A percentile compares a stretch with the other conserved stretches of the same genome.
Conservation (phyloP, 495 filamentous ascomycete genomes). For the Penicillium soppii region DNA sequence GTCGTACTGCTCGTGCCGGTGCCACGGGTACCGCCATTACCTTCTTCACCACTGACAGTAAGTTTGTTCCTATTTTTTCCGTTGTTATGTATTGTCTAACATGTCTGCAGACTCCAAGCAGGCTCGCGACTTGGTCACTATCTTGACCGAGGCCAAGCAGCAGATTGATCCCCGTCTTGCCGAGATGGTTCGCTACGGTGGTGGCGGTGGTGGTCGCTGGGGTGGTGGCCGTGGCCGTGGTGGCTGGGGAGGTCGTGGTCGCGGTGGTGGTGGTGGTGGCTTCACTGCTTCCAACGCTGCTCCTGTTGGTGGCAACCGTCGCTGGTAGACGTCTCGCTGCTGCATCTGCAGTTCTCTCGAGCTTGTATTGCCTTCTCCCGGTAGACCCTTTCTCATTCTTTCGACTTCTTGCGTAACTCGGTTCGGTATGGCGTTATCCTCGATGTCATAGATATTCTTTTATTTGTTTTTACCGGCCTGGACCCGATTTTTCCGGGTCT, state of each 20-base stretch:
- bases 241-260: slow-evolving; percentile 54
- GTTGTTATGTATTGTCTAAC: slow-evolving; percentile 23
- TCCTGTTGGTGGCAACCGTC: slow-evolving; percentile 59
- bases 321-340: slow-evolving; percentile 46
- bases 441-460: slow-evolving; percentile 48
- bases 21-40: slow-evolving; percentile 88
- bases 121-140: slow-evolving; percentile 90
- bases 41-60: slow-evolving; percentile 97
- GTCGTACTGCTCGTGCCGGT: slow-evolving; percentile 88
- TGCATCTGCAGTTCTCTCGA: slow-evolving; percentile 22
- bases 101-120: slow-evolving; percentile 76
- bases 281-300: slow-evolving; percentile 65
- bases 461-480: slow-evolving; percentile 23
- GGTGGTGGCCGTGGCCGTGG: slow-evolving; percentile 66
- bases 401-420: slow-evolving; percentile 40
- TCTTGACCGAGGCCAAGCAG: slow-evolving; percentile 96
- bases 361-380: slow-evolving; percentile 32
- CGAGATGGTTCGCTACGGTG: slow-evolving; percentile 93
- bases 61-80: slow-evolving; percentile 37
- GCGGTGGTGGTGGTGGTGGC: slow-evolving; percentile 44
- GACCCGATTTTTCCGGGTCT: background rate
- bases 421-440: slow-evolving; percentile 43
- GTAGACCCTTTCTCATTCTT: slow-evolving; percentile 34
- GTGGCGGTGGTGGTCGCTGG: slow-evolving; percentile 69
- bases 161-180: slow-evolving; percentile 93